Percentiles rank a stretch among this genome's conserved stretches.
Conservation (phyloP, 176 grass and related monocot genomes). For the Musa troglodytarum region DNA sequence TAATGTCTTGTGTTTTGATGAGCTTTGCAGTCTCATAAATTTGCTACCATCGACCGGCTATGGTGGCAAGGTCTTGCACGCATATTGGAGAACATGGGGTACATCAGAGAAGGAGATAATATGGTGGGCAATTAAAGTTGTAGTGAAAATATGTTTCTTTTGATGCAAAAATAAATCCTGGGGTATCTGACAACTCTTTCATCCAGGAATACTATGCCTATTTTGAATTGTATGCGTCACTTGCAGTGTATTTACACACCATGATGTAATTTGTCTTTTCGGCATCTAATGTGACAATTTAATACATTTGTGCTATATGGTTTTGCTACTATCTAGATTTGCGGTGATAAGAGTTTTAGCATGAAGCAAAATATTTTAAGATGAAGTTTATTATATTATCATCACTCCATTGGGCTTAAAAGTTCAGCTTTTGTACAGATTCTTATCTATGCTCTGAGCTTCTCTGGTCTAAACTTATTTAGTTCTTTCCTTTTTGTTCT, state of each 20-base stretch:
- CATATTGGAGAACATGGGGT: constrained; percentile 50
- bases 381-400: too few species aligned
- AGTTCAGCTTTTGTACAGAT: too few species aligned
- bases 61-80: constrained; percentile 89
- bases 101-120: constrained; percentile 68
- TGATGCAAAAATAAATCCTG: background rate
- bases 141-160: background rate
- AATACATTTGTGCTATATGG: too few species aligned
- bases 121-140: constrained; percentile 33
- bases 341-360: too few species aligned
- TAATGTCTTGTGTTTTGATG: background rate
- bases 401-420: too few species aligned
- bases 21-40: constrained; percentile 48
- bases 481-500: background rate
- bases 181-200: background rate
- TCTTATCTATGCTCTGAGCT: background rate
- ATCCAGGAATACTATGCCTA: background rate
- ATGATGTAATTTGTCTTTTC: too few species aligned
- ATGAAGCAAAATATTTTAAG: too few species aligned
- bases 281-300: too few species aligned
- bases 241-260: too few species aligned
- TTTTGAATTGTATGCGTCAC: too few species aligned
- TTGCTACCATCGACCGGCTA: constrained; percentile 44
- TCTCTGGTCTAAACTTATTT: too few species aligned
- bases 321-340: too few species aligned